Evolutionary conservation across 176 grass and related monocot species (phyloP), one percentile per base, ranked within the genome.

Genomic region (Hordeum vulgare): DNA sequence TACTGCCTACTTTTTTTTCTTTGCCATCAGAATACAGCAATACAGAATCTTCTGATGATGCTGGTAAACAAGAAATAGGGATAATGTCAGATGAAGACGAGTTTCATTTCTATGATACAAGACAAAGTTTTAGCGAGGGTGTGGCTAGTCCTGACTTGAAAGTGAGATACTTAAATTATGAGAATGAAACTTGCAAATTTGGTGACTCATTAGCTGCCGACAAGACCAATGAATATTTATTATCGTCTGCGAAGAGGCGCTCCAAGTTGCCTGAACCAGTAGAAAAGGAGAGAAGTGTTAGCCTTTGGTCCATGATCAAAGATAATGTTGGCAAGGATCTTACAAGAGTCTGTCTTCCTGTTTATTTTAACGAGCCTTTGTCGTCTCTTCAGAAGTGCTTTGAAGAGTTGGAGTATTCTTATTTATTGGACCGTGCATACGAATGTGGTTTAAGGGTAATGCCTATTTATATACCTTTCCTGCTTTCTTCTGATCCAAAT

Each of bases 291-390:
- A 97, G 91, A 76, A 83, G 91, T 59, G 85, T 97, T 63, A 97
- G 89, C 80, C 89, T 97, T 67, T 97, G 94, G 94, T 97, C 94
- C 31, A 86, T 97, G 82, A 97, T 97, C 58, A 97, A 97, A 85
- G 94, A 94, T 70, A 97, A 90, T 82, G 87, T 97, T 79, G 94
- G 94, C 61, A 97, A 97, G 82, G 94, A 97, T 91, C 89, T 97
- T 59, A 97, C 94, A 84, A 73, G 82, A 85, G 94, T 97, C 35
- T 97, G 94, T 47, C 91, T 97, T 84, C 94, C 94, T 65, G 94
- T 97, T 90, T 97, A 90, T 80, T 97, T 97, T 77, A 97, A 97
- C 65, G 94, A 97, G 31, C 94, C 94, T 35, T 20, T 94, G 15
- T 97, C 94, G 7, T 91, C 91, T 65, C 89, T 97, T 77, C 94